phyloP scores from a whole-genome alignment of 495 filamentous ascomycete species.

The Parathielavia hyrcaniae region DNA sequence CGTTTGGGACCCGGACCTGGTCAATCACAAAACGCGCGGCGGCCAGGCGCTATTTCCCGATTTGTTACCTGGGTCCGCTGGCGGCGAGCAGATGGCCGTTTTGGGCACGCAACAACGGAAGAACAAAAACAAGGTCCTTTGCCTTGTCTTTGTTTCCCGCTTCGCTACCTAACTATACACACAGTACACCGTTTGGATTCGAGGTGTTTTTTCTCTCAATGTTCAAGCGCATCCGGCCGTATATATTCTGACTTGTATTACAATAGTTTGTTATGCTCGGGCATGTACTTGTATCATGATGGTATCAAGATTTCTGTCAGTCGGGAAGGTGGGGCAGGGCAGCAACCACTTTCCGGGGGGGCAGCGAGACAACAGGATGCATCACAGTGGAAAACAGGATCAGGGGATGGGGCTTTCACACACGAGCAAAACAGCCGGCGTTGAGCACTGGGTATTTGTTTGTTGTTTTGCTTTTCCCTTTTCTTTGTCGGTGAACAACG shows the following conservation, averaged over 20 bases:
- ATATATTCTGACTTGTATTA: conserved; percentile 8
- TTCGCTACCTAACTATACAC: too few species aligned
- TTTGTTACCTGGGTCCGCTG: not conserved
- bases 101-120: not conserved
- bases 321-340: not conserved
- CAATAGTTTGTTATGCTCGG: not conserved
- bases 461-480: not conserved
- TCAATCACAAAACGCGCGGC: conserved; percentile 6
- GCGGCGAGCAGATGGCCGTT: not conserved
- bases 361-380: not conserved
- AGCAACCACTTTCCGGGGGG: not conserved
- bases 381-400: not conserved
- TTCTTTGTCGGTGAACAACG: not conserved
- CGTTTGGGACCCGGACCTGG: not conserved
- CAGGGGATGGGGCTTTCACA: not conserved
- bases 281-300: not conserved
- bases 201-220: not conserved
- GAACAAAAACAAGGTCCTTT: too few species aligned
- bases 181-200: not conserved
- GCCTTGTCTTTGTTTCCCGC: not conserved
- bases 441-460: not conserved
- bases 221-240: not conserved
- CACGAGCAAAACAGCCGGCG: not conserved
- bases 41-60: conserved; percentile 6
- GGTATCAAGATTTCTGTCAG: not conserved